phyloP scores from a whole-genome alignment of 2,329 filamentous ascomycete species.

The Pseudogymnoascus sp. region DNA sequence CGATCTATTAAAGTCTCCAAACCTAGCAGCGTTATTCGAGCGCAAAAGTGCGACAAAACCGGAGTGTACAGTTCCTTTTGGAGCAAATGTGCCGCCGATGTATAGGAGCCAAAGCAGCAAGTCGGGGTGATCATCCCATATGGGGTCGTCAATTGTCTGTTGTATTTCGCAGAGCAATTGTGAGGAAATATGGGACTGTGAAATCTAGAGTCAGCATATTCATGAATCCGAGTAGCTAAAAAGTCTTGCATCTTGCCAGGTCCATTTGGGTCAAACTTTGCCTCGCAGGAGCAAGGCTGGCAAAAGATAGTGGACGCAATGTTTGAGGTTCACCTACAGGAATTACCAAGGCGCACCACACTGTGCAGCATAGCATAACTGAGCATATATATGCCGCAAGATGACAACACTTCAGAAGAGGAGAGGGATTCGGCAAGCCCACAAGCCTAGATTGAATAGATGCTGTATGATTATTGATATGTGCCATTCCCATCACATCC shows the following conservation, averaged over 20 bases:
- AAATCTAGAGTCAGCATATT: conserved; percentile 13
- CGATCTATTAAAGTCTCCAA: conserved; percentile 22
- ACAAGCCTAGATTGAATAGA: conserved; percentile 36
- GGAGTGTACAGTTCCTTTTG: conserved; percentile 24
- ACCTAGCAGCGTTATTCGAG: conserved; percentile 17
- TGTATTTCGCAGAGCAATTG: conserved; percentile 30
- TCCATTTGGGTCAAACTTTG: neutral
- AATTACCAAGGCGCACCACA: conserved; percentile 33
- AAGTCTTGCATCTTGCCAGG: neutral
- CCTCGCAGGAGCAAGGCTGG: neutral
- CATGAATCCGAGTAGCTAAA: neutral
- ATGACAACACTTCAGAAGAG: conserved; percentile 29
- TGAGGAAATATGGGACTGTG: conserved; percentile 27
- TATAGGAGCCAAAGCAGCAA: conserved; percentile 33
- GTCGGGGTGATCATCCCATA: conserved; percentile 30
- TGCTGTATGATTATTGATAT: conserved; percentile 35
- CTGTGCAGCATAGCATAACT: conserved; percentile 33
- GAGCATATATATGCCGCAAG: conserved; percentile 37
- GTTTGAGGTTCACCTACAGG: conserved; percentile 30
- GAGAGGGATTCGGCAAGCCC: conserved; percentile 19
- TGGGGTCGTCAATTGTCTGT: conserved; percentile 21
- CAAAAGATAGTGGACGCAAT: conserved; percentile 7
- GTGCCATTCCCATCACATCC: conserved; percentile 25
- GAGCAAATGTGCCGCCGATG: conserved; percentile 34
- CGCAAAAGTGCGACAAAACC: conserved; percentile 25